Percentiles rank a stretch among this genome's conserved stretches.
phyloP scores from a whole-genome alignment of 257 asterid species.

The Solanum etuberosum region DNA sequence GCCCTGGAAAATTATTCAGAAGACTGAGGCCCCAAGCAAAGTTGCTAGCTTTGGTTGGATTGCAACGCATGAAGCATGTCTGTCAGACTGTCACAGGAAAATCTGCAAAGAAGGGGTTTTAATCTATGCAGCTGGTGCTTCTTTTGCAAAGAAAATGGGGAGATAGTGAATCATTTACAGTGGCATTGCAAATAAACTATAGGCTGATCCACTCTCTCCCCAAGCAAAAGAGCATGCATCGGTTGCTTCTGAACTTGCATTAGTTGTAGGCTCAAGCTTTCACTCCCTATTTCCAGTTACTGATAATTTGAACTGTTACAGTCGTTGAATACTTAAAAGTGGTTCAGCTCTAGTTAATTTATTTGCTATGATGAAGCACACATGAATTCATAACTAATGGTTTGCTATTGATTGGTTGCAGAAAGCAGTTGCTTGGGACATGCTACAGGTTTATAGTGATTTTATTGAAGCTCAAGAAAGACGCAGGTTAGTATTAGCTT shows the following conservation, averaged over 20 bases:
- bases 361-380: not conserved
- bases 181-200: not conserved
- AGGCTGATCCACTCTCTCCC: not conserved
- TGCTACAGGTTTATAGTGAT: conserved; percentile 78
- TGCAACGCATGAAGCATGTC: not conserved
- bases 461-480: conserved; percentile 84
- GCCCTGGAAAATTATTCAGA: not conserved
- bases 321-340: not conserved
- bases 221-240: not conserved
- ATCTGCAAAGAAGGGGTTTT: not conserved
- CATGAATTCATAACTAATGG: not conserved
- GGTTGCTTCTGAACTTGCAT: not conserved
- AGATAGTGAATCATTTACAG: not conserved
- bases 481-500: conserved; percentile 41
- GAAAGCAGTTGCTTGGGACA: conserved; percentile 98
- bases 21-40: not conserved
- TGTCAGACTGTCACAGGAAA: not conserved
- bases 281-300: not conserved
- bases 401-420: conserved; percentile 12
- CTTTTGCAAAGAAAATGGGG: not conserved
- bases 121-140: not conserved
- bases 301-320: not conserved
- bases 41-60: not conserved
- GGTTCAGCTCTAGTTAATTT: not conserved
- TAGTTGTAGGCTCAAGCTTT: not conserved